These are phyloP conservation scores for Lipomyces spencermartinsiae DNA, from an alignment of 805 yeast genomes.

Conservation along the genomic window DNA sequence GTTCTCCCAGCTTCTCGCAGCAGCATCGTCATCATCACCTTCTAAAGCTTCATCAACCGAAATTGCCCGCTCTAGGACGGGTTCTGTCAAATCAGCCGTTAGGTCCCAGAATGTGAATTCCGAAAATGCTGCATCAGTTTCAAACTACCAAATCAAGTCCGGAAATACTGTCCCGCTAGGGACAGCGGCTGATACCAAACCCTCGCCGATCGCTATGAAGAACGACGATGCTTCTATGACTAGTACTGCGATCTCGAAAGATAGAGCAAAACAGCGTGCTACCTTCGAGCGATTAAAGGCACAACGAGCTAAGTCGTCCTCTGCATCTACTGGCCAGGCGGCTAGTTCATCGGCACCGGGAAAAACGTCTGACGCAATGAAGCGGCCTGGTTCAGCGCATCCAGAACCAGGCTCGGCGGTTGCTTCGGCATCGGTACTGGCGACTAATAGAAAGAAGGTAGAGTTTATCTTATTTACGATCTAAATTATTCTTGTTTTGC, in stretches of 20 bases:
- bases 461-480: not conserved
- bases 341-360: not conserved
- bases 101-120: not conserved
- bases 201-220: not conserved
- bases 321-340: not conserved
- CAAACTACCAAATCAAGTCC: not conserved
- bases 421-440: not conserved
- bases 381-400: not conserved
- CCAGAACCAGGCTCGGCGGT: not conserved
- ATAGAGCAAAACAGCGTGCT: constrained; percentile 20
- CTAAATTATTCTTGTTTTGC: constrained; percentile 5
- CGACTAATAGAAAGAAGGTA: constrained; percentile 1
- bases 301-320: constrained; percentile 20
- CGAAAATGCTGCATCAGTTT: constrained; percentile 4
- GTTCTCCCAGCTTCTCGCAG: constrained; percentile 43
- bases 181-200: not conserved
- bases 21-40: constrained; percentile 28
- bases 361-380: not conserved
- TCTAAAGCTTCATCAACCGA: not conserved
- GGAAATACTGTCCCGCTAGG: not conserved
- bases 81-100: not conserved
- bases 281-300: constrained; percentile 27
- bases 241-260: constrained; percentile 22
- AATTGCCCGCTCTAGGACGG: not conserved
- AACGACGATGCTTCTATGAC: not conserved